Percentiles rank a stretch among this genome's conserved stretches.
Evolutionary conservation across 2,329 filamentous ascomycete species (phyloP).

Genomic region (Aspergillus sp.): DNA sequence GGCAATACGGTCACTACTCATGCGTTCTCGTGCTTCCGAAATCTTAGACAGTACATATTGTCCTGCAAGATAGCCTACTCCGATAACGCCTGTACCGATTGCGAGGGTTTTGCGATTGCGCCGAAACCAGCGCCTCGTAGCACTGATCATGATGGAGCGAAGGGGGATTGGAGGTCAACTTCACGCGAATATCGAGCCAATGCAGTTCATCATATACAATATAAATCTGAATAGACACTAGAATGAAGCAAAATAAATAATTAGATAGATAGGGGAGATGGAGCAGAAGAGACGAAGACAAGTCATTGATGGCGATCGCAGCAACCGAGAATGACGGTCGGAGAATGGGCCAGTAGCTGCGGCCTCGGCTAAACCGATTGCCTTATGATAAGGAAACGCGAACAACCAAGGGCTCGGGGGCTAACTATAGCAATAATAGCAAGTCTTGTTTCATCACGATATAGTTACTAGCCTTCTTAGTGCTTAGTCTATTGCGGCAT

Average conservation of each 20-base stretch:
- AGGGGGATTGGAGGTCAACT: slow-evolving; percentile 4
- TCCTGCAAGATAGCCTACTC: slow-evolving; percentile 85
- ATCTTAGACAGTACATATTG: slow-evolving; percentile 93
- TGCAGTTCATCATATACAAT: slow-evolving; percentile 17
- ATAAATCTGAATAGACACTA: neutral
- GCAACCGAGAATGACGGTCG: slow-evolving; percentile 16
- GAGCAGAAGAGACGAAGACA: slow-evolving; percentile 2
- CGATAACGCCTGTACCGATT: slow-evolving; percentile 81
- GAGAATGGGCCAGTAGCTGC: slow-evolving; percentile 12
- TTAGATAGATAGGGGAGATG: slow-evolving; percentile 2
- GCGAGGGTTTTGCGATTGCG: slow-evolving; percentile 89
- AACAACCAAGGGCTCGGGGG: neutral
- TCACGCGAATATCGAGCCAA: slow-evolving; percentile 1
- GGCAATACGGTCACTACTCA: slow-evolving; percentile 92
- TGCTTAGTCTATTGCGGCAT: too few relatives aligned
- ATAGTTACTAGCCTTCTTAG: neutral
- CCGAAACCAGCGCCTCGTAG: slow-evolving; percentile 85
- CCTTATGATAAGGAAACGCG: slow-evolving; percentile 12
- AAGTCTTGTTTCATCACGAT: neutral
- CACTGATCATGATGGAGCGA: slow-evolving; percentile 57
- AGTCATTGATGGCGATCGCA: slow-evolving; percentile 9
- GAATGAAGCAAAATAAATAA: neutral
- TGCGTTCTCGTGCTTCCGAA: slow-evolving; percentile 88
- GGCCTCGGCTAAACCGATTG: slow-evolving; percentile 32
- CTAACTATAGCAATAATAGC: neutral